Base-by-base conservation (phyloP, 331 rosid genomes). In the Malus hybrid region DNA sequence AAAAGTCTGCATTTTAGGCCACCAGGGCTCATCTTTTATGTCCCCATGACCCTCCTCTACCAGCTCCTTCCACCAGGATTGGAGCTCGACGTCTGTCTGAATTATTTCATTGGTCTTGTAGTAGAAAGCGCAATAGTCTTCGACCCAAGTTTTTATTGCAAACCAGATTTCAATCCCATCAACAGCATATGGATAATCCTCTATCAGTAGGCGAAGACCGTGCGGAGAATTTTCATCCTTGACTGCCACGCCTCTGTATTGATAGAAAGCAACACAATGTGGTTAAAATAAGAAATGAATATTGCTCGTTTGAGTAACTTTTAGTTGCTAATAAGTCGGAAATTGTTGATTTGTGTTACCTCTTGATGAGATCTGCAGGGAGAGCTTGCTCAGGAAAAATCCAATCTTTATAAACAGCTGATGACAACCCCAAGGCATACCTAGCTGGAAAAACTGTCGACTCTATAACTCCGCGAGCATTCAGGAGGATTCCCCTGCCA, bases 151-250 rank as follows among this genome's bases (percentile, higher is more conserved):
- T 32, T 82, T 81, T 52, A 94, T 90, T 4, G 97, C 88, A 73
- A 87, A 83, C 99, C 99, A 92, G 28, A 94, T 90, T 73, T 87
- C 88, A 24, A 94, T 75, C 31, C 99, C 99, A 65, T 92, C 99
- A 5, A 88, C 97, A 4, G 96, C 99, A 14, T 70, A 94, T 29
- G 98, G 98, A 61, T 93, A 93, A 80, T 93, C 98, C 11, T 89
- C 83, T 12, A 93, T 83, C 77, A 85, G n/a, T 18, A 91, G 87
- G 65, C 82, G 78, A 39, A 93, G 82, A 71, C 93, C 93, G 5
- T 89, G 82, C 6, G 85, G 91, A 24, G 87, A 57, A 4, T 69
- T 22, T 11, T 86, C 65, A 69, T 93, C 98, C 79, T 89, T 46
- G 34, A 88, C 67, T 11, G 92, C 97, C 78, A 93, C 73, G 82